Evolutionary conservation across 257 asterid genomes (phyloP), one percentile per base, ranked within the genome.

Genomic region (Solanum ossicruentum): DNA sequence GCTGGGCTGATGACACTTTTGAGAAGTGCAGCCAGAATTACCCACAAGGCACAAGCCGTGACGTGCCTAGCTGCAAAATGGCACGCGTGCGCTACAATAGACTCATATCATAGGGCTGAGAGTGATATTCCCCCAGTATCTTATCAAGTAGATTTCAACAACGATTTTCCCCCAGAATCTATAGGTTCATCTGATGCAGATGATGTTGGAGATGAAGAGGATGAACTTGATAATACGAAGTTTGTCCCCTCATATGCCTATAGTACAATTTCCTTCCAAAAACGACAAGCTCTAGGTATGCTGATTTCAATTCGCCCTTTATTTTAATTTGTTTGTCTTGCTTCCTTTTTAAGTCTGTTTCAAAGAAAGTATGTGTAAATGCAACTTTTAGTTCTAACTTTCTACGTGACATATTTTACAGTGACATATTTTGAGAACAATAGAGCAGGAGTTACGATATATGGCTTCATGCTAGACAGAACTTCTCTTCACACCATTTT

Each of bases 51-150:
- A 12, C 96, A 90, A 32, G 92, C 97, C 0, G 94, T 96, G 49
- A 91, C 95, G 3, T 92, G 98, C 92, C 97, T 96, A 17, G 98
- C 99, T 1, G 92, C 99, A 16, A 96, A 96, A 90, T 96, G 99
- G 99, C 98, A 96, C 26, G 98, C 92, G 5, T 90, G 97, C 39
- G 98, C 98, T 21, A 96, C 98, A 0, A 90, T 96, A 12, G 97
- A 93, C 88, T 92, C 95, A 2, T 93, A 92, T 32, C 95, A 93
- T 8, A 66, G 93, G 17, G 69, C 88, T 1, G 95, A 93, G 47
- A 41, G 39, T 10, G 97, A 91, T 84, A 91, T 92, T 84, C 94
- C 95, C 72, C 94, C 94, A 1, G 86, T 58, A 18, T 71, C 47
- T 16, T 78, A 52, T 26, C 82, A n/a, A 73, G 52, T 51, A 77